Evolutionary conservation across 306 rosid species (phyloP).

Genomic region (Dryas drummondii): DNA sequence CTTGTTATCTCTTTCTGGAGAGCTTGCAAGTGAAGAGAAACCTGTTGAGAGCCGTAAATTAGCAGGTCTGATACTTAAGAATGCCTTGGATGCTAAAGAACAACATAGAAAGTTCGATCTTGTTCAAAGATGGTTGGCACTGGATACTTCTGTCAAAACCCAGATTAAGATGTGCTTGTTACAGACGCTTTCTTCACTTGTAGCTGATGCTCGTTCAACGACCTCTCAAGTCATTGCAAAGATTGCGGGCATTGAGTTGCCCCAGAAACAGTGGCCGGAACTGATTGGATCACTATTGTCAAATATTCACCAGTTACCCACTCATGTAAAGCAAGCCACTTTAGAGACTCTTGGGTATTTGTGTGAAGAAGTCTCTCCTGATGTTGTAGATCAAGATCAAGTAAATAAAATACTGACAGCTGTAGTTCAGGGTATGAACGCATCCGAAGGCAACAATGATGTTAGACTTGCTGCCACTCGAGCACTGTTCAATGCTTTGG

Average conservation of each 20-base stretch:
- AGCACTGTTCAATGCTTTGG: conserved; percentile 83
- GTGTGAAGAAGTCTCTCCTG: conserved; percentile 88
- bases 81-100: conserved; percentile 89
- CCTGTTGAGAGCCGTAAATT: conserved; percentile 88
- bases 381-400: conserved; percentile 77
- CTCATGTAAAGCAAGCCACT: conserved; percentile 81
- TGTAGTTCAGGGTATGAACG: conserved; percentile 86
- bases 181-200: conserved; percentile 68
- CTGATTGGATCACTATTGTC: conserved; percentile 74
- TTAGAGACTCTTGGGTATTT: conserved; percentile 89
- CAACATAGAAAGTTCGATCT: conserved; percentile 76
- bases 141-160: conserved; percentile 57
- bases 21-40: conserved; percentile 74
- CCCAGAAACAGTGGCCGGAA: conserved; percentile 89
- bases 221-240: conserved; percentile 89
- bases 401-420: conserved; percentile 89
- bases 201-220: conserved; percentile 72
- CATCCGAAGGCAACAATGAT: conserved; percentile 71
- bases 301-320: conserved; percentile 71
- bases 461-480: conserved; percentile 84
- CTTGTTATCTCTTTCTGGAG: conserved; percentile 76
- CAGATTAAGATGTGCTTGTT: conserved; percentile 74
- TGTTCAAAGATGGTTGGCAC: conserved; percentile 75
- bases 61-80: conserved; percentile 85
- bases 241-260: conserved; percentile 86